Base-by-base conservation (phyloP, 805 yeast species). In the Maudiozyma pseudohumilis region DNA sequence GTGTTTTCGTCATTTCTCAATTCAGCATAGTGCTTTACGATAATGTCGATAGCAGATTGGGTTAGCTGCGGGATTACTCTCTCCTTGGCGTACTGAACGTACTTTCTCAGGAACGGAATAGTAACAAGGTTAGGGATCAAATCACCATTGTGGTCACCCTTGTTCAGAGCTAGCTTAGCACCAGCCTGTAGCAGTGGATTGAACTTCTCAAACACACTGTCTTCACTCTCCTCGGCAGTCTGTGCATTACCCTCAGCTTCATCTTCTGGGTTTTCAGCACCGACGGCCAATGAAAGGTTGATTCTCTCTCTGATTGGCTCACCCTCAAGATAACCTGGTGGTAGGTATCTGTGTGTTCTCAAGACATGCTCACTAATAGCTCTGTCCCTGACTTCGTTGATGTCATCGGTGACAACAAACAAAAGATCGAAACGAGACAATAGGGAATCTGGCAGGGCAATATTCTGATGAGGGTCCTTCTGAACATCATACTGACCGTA, bases 401-500 rank as follows among this genome's bases (percentile, higher is more conserved):
- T 84, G 50, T 92, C 96, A 62, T 92, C 98, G 0, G 97, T 92
- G 7, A 92, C 96, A 34, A 92, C 92, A 53, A 92, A 92, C 36
- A 92, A 63, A 56, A 92, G 72, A 71, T 92, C 98, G 55, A 92
- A 92, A 75, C 98, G 95, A 13, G 97, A 89, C 42, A 92, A 69
- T 41, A 92, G 68, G 9, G 98, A 92, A 64, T 92, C 98, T 2
- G 98, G 98, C 38, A 92, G 70, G 0, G 97, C 97, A 51, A 92
- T 92, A 58, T 92, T 92, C 59, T 84, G 83, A 61, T 88, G 96
- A 3, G 98, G 97, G 50, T 89, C 95, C 64, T 84, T 86, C 61
- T 84, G 94, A 17, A 88, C 79, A 63, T 89, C 96, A 59, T 89
- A 89, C 61, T 89, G 97, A 36, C 98, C 97, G 61, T 77, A 88